Percentiles rank a stretch among this genome's conserved stretches.
phyloP scores from a whole-genome alignment of 2,329 filamentous ascomycete genomes.

The Aotearoamyces nothofagi region DNA sequence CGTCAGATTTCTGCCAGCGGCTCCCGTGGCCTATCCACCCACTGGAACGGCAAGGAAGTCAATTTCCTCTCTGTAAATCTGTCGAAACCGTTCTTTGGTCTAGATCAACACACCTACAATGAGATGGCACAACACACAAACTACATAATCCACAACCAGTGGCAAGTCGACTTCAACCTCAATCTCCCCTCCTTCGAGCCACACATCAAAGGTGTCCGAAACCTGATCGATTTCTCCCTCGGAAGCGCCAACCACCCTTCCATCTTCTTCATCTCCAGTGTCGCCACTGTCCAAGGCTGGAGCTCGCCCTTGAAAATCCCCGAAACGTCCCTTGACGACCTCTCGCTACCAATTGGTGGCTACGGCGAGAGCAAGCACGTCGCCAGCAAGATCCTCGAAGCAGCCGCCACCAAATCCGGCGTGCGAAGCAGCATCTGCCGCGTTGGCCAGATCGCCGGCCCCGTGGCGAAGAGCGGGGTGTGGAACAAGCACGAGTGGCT shows the following conservation, averaged over 20 bases:
- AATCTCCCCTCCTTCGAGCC: conserved; percentile 17
- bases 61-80: conserved; percentile 31
- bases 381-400: conserved; percentile 24
- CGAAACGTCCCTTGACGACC: conserved; percentile 19
- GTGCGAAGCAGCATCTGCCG: conserved; percentile 25
- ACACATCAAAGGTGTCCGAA: conserved; percentile 21
- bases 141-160: conserved; percentile 17
- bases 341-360: conserved; percentile 20
- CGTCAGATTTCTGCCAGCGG: conserved; percentile 9
- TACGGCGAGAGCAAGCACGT: conserved; percentile 9
- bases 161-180: conserved; percentile 22
- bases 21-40: conserved; percentile 22
- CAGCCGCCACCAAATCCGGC: conserved; percentile 19
- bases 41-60: conserved; percentile 24
- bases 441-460: conserved; percentile 29
- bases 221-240: conserved; percentile 16
- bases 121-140: conserved; percentile 11
- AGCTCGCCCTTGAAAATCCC: conserved; percentile 14
- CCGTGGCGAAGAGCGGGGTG: conserved; percentile 21
- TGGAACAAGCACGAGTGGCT: conserved; percentile 43
- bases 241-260: not conserved
- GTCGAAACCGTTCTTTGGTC: conserved; percentile 29
- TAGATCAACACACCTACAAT: conserved; percentile 19
- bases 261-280: conserved; percentile 10
- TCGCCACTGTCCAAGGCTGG: conserved; percentile 7